These are phyloP conservation scores for Senna tora DNA, from an alignment of 306 rosid species.

Conservation along the genomic window DNA sequence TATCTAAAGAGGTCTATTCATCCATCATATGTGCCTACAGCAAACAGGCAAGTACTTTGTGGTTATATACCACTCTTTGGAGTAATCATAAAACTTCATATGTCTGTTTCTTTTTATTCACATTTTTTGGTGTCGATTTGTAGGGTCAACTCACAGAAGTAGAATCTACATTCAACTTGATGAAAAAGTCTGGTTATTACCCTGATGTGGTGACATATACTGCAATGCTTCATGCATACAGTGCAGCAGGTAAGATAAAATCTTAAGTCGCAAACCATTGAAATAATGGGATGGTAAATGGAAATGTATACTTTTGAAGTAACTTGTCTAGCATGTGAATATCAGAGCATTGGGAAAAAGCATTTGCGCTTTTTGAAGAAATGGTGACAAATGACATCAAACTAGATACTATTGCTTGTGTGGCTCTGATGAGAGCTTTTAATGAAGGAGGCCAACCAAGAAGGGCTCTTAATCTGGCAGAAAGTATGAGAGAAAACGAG, in stretches of 20 bases:
- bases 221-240: slow-evolving; percentile 81
- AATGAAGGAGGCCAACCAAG: slow-evolving; percentile 84
- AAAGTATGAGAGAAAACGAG: slow-evolving; percentile 74
- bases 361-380: slow-evolving; percentile 70
- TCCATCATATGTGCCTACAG: slow-evolving; percentile 78
- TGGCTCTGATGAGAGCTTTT: slow-evolving; percentile 85
- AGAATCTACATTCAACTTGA: slow-evolving; percentile 71
- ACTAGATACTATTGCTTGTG: slow-evolving; percentile 78
- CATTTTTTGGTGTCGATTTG: slow-evolving; percentile 35
- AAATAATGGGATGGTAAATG: slow-evolving; percentile 27
- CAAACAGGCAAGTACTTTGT: slow-evolving; percentile 66
- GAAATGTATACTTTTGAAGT: slow-evolving; percentile 31
- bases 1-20: slow-evolving; percentile 81
- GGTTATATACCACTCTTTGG: slow-evolving; percentile 31
- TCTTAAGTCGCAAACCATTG: slow-evolving; percentile 19
- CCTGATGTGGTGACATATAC: slow-evolving; percentile 86
- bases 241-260: slow-evolving; percentile 58
- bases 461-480: slow-evolving; percentile 74
- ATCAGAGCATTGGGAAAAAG: slow-evolving; percentile 86
- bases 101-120: slow-evolving; percentile 27
- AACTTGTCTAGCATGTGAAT: slow-evolving; percentile 29
- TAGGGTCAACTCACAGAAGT: slow-evolving; percentile 75
- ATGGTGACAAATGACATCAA: slow-evolving; percentile 66
- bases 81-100: slow-evolving; percentile 29
- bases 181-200: slow-evolving; percentile 65